Evolutionary conservation across 257 asterid species (phyloP).

Genomic region (Scutellaria baicalensis): DNA sequence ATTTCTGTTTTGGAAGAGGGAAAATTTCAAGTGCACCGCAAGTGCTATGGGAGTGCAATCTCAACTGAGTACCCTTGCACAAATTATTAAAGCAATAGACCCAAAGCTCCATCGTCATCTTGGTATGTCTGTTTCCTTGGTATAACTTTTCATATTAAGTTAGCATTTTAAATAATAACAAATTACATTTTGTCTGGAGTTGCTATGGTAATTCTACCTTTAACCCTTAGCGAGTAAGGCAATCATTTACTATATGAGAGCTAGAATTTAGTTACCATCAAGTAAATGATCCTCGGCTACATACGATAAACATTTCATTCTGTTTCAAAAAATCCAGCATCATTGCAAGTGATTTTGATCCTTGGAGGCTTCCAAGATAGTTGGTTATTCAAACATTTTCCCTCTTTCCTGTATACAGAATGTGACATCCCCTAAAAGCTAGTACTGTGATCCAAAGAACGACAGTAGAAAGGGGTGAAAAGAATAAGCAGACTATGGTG

Average conservation of each 20-base stretch:
- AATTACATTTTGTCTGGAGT: neutral
- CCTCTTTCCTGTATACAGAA: neutral
- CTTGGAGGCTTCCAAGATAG: neutral
- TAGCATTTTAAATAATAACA: neutral
- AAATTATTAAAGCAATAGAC: conserved; percentile 75
- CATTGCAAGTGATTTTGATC: neutral
- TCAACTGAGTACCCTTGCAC: conserved; percentile 76
- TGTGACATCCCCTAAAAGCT: neutral
- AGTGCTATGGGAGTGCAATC: conserved; percentile 90
- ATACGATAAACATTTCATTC: neutral
- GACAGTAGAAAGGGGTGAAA: neutral
- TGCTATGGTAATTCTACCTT: neutral
- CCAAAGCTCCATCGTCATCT: conserved; percentile 96
- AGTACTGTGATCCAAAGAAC: neutral
- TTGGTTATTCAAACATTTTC: neutral
- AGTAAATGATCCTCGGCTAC: neutral
- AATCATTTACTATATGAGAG: neutral
- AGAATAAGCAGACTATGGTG: neutral
- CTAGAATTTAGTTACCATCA: neutral
- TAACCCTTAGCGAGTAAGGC: neutral
- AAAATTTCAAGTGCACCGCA: conserved; percentile 72
- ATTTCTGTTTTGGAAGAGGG: conserved; percentile 54
- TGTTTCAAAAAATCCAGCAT: neutral
- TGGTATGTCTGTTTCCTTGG: conserved; percentile 48
- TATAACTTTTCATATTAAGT: conserved; percentile 1